Conservation (phyloP, 2,329 filamentous ascomycete species). For the Lomentospora prolificans region DNA sequence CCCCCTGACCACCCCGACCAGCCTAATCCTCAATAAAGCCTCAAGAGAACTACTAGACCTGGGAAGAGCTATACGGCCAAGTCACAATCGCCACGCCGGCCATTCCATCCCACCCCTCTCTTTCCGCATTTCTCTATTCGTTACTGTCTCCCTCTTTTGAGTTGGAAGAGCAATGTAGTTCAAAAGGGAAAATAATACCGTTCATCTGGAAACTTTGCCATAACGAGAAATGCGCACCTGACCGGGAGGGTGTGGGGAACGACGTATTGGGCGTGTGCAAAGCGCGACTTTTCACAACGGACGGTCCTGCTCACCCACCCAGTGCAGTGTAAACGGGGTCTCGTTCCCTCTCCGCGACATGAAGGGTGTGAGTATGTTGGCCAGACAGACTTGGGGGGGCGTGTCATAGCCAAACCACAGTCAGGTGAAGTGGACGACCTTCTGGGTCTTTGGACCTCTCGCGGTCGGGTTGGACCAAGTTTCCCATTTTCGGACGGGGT, state of each 20-base stretch:
- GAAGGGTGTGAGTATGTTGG: not conserved
- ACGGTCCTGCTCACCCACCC: not conserved
- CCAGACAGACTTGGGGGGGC: not conserved
- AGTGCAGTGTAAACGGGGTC: not conserved
- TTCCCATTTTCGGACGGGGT: too few species aligned
- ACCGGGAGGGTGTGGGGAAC: conserved; percentile 1
- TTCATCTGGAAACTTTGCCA: not conserved
- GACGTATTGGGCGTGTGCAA: not conserved
- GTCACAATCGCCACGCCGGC: not conserved
- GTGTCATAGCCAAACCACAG: not conserved
- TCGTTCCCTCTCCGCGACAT: not conserved
- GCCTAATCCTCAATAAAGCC: not conserved
- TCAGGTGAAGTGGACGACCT: not conserved
- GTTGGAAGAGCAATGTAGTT: not conserved
- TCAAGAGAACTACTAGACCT: too few species aligned
- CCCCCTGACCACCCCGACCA: not conserved
- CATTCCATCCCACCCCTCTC: not conserved
- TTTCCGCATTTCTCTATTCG: not conserved
- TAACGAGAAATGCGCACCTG: not conserved
- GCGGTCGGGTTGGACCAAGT: too few species aligned
- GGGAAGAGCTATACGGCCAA: not conserved
- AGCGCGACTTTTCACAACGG: not conserved
- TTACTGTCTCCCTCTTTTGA: not conserved
- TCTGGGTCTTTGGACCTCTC: not conserved
- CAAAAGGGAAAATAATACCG: not conserved